These are phyloP conservation scores for Rusavskia elegans DNA, from an alignment of 495 filamentous ascomycete genomes.

Conservation along the genomic window DNA sequence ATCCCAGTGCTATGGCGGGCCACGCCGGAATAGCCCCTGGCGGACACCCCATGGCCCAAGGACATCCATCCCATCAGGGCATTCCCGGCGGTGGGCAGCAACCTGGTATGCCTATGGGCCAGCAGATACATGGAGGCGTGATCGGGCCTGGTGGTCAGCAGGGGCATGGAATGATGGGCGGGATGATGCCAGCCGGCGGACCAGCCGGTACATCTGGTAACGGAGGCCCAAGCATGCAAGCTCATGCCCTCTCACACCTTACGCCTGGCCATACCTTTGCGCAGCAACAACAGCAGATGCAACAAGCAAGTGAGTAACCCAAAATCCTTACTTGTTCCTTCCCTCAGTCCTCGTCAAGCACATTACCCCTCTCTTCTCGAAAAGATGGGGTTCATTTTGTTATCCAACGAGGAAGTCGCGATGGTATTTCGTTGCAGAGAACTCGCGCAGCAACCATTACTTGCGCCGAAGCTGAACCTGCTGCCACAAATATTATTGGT, in stretches of 20 bases:
- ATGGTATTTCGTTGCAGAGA: too few species aligned
- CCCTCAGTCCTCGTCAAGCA: background rate
- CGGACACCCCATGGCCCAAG: slow-evolving; percentile 53
- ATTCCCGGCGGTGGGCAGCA: slow-evolving; percentile 38
- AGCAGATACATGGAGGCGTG: slow-evolving; percentile 72
- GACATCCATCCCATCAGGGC: slow-evolving; percentile 55
- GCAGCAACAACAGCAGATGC: slow-evolving; percentile 12
- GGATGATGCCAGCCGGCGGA: slow-evolving; percentile 57
- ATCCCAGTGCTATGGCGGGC: slow-evolving; percentile 52
- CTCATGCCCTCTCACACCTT: slow-evolving; percentile 65
- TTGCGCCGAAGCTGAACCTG: too few species aligned
- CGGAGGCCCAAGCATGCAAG: slow-evolving; percentile 56
- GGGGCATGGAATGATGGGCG: slow-evolving; percentile 64
- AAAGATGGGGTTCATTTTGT: too few species aligned
- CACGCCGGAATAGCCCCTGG: slow-evolving; percentile 56
- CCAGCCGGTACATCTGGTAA: slow-evolving; percentile 32
- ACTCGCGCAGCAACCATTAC: too few species aligned
- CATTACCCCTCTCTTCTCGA: too few species aligned
- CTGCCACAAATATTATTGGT: too few species aligned
- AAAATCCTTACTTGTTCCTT: background rate
- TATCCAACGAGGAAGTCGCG: too few species aligned
- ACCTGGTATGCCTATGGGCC: slow-evolving; percentile 43
- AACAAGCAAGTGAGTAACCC: slow-evolving; percentile 4
- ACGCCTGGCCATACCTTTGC: slow-evolving; percentile 38
- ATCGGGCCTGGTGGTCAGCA: slow-evolving; percentile 64